phyloP scores from a whole-genome alignment of 352 stramenopile species.

The Globisporangium viniferum region DNA sequence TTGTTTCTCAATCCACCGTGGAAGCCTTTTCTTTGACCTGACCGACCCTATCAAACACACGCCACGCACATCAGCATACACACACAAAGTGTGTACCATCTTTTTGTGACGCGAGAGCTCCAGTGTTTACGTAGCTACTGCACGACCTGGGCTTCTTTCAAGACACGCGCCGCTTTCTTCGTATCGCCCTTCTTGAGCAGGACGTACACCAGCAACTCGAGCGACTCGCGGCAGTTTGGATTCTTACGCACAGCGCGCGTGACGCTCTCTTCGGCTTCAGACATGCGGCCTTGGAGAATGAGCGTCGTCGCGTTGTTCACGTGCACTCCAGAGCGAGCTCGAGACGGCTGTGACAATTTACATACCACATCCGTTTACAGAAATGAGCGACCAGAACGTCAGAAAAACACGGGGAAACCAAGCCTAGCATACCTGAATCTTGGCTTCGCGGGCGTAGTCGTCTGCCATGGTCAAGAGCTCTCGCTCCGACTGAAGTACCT shows the following conservation, averaged over 20 bases:
- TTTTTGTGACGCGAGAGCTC: background rate
- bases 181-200: slow-evolving; percentile 86
- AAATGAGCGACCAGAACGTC: background rate
- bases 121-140: slow-evolving; percentile 22
- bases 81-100: background rate
- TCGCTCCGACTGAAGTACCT: slow-evolving; percentile 66
- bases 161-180: slow-evolving; percentile 84
- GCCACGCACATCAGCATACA: background rate
- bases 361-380: slow-evolving; percentile 2
- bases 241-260: slow-evolving; percentile 80
- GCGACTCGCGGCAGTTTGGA: slow-evolving; percentile 75
- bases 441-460: slow-evolving; percentile 74
- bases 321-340: slow-evolving; percentile 70
- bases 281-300: slow-evolving; percentile 68
- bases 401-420: background rate
- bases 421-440: slow-evolving; percentile 46
- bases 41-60: slow-evolving; percentile 8
- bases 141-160: slow-evolving; percentile 83
- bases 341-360: slow-evolving; percentile 38
- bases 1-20: slow-evolving; percentile 2
- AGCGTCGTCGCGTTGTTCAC: slow-evolving; percentile 84
- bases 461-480: slow-evolving; percentile 76
- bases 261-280: slow-evolving; percentile 80
- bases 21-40: background rate
- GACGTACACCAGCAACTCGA: slow-evolving; percentile 87